phyloP scores from a whole-genome alignment of 1,284 basidiomycete species.

The Naganishia sp. region DNA sequence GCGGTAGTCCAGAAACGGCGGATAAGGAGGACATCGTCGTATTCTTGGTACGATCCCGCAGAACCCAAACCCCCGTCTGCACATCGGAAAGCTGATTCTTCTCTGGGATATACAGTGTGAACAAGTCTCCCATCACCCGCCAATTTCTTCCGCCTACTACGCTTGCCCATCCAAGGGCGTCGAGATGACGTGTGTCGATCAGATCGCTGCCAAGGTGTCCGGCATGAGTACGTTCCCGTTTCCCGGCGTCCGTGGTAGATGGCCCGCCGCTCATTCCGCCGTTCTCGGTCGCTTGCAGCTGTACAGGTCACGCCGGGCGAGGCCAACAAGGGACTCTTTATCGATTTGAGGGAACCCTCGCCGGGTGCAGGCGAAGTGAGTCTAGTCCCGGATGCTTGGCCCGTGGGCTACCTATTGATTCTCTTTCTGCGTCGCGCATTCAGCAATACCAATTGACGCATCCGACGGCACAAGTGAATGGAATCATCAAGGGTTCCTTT shows the following conservation, averaged over 20 bases:
- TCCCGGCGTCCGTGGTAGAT: neutral
- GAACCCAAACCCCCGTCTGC: neutral
- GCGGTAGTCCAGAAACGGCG: neutral
- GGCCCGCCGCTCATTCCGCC: conserved; percentile 29
- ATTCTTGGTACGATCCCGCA: conserved; percentile 57
- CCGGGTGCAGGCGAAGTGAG: conserved; percentile 70
- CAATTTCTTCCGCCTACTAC: conserved; percentile 86
- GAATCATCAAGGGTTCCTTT: conserved; percentile 71
- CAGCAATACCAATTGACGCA: conserved; percentile 81
- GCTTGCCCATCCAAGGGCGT: conserved; percentile 71
- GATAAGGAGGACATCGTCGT: conserved; percentile 55
- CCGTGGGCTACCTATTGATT: neutral
- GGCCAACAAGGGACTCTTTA: conserved; percentile 84
- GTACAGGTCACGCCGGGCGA: conserved; percentile 79
- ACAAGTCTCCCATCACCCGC: conserved; percentile 95
- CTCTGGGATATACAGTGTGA: conserved; percentile 58
- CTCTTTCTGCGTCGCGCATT: neutral
- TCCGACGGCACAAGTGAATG: conserved; percentile 85
- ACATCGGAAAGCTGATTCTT: neutral
- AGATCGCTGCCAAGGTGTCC: conserved; percentile 86
- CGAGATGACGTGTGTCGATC: conserved; percentile 75
- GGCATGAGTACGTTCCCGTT: conserved; percentile 61
- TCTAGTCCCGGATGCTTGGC: neutral
- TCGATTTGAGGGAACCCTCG: conserved; percentile 69
- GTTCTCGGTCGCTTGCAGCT: conserved; percentile 47